A percentile compares a stretch with the other conserved stretches of the same genome.
Conservation (phyloP, 1,284 basidiomycete genomes). For the Ustilago lituana region DNA sequence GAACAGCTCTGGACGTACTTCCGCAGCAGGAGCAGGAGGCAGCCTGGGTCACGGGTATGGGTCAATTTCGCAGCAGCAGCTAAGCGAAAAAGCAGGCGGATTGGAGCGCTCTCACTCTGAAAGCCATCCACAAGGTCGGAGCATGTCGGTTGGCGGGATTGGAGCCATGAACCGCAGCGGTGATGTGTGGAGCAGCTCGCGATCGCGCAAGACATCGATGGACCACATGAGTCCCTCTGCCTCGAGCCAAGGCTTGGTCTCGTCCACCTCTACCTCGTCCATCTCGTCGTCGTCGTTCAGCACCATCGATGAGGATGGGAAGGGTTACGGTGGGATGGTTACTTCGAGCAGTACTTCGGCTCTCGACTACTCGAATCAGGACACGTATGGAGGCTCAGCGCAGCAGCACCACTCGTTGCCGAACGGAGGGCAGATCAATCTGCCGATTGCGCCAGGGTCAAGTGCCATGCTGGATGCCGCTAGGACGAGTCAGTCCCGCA, state of each 20-base stretch:
- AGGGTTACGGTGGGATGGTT: constrained; percentile 21
- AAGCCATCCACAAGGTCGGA: constrained; percentile 35
- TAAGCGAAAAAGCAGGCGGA: background rate
- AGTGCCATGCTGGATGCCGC: constrained; percentile 56
- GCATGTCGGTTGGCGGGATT: constrained; percentile 35
- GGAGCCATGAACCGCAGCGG: constrained; percentile 30
- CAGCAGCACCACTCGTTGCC: too few relatives aligned
- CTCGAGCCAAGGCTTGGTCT: constrained; percentile 20
- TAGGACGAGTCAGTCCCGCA: constrained; percentile 48
- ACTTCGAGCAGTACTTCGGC: constrained; percentile 14
- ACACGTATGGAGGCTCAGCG: background rate
- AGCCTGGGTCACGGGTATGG: constrained; percentile 28
- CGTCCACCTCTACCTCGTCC: constrained; percentile 12
- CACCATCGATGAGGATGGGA: constrained; percentile 18
- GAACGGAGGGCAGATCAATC: constrained; percentile 12
- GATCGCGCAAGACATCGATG: constrained; percentile 31
- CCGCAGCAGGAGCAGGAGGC: too few relatives aligned
- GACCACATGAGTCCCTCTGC: constrained; percentile 25
- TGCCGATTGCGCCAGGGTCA: constrained; percentile 29
- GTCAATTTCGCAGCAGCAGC: constrained; percentile 16
- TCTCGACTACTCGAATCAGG: constrained; percentile 2
- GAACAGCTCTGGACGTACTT: constrained; percentile 23
- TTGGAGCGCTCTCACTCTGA: constrained; percentile 11
- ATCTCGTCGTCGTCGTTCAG: constrained; percentile 18
- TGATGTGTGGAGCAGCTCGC: constrained; percentile 13